A percentile compares a stretch with the other conserved stretches of the same genome.
Evolutionary conservation across 2,329 filamentous ascomycete species (phyloP).

Genomic region (Mariannaea elegans): DNA sequence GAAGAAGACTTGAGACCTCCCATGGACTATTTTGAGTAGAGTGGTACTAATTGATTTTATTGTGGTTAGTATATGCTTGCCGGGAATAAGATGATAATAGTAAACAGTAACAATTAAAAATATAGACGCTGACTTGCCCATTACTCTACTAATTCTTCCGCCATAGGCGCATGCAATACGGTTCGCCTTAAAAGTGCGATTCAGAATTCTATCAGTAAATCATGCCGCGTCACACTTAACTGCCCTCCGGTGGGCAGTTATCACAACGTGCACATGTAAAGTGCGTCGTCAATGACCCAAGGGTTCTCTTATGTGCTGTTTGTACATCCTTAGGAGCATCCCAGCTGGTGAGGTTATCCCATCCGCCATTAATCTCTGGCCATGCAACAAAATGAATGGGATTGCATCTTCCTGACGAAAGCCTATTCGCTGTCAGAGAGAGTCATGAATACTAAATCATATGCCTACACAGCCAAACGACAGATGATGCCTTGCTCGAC

Average conservation of each 20-base stretch:
- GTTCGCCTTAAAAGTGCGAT: too few species aligned
- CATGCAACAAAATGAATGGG: slow-evolving; percentile 35
- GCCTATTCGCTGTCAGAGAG: slow-evolving; percentile 23
- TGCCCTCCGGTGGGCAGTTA: slow-evolving; percentile 34
- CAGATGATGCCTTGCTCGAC: slow-evolving; percentile 37
- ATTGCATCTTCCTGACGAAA: slow-evolving; percentile 21
- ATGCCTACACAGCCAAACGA: slow-evolving; percentile 34
- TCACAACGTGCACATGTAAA: slow-evolving; percentile 39
- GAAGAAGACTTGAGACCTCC: too few species aligned
- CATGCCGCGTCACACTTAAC: too few species aligned
- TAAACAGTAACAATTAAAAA: too few species aligned
- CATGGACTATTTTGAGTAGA: too few species aligned
- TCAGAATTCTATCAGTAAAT: too few species aligned
- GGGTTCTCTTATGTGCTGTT: neutral
- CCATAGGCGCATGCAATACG: too few species aligned
- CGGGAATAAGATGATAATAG: too few species aligned
- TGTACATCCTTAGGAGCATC: slow-evolving; percentile 3
- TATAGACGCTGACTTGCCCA: too few species aligned
- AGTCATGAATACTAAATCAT: neutral
- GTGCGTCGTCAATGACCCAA: slow-evolving; percentile 32
- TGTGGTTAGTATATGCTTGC: too few species aligned
- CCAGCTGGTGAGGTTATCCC: slow-evolving; percentile 32
- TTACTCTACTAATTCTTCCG: too few species aligned
- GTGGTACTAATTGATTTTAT: too few species aligned
- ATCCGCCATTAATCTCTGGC: slow-evolving; percentile 37